Conservation (phyloP, 805 yeast genomes). For the Kuraishia capsulata region DNA sequence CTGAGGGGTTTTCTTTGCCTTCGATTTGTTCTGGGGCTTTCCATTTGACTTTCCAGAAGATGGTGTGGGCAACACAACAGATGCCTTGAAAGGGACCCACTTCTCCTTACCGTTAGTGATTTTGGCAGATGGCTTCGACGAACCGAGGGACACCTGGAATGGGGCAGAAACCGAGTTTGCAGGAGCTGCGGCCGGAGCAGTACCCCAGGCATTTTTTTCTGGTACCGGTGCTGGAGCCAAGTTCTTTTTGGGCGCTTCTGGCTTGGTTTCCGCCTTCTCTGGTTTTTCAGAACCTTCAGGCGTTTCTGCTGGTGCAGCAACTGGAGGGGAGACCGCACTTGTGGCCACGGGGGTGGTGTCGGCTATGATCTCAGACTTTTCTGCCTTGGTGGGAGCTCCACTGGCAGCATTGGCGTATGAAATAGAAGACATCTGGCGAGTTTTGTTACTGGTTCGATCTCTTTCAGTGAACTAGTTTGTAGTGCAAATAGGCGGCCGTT, state of each 20-base stretch:
- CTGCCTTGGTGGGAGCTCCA: conserved; percentile 12
- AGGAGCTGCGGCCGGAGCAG: conserved; percentile 16
- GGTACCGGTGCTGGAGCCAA: conserved; percentile 65
- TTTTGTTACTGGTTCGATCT: neutral
- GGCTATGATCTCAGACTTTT: conserved; percentile 1
- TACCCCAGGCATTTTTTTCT: conserved; percentile 53
- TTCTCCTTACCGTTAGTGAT: conserved; percentile 42
- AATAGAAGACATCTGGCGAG: conserved; percentile 6
- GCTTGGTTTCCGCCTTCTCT: too few relatives aligned
- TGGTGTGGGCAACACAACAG: conserved; percentile 34
- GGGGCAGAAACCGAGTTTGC: conserved; percentile 17
- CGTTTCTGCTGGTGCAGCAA: too few relatives aligned
- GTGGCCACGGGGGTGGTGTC: neutral
- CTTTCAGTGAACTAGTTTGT: neutral
- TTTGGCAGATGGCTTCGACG: conserved; percentile 9
- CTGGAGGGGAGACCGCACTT: conserved; percentile 6
- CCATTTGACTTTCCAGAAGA: conserved; percentile 1
- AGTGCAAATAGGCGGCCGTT: too few relatives aligned
- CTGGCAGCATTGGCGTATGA: conserved; percentile 17
- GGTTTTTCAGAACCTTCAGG: too few relatives aligned
- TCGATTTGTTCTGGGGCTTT: conserved; percentile 1
- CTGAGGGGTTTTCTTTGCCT: conserved; percentile 1
- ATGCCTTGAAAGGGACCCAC: conserved; percentile 64
- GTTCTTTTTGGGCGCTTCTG: conserved; percentile 16
- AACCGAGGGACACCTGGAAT: conserved; percentile 11